A percentile compares a stretch with the other conserved stretches of the same genome.
phyloP scores from a whole-genome alignment of 2,329 filamentous ascomycete species.

The Nemania sp. region DNA sequence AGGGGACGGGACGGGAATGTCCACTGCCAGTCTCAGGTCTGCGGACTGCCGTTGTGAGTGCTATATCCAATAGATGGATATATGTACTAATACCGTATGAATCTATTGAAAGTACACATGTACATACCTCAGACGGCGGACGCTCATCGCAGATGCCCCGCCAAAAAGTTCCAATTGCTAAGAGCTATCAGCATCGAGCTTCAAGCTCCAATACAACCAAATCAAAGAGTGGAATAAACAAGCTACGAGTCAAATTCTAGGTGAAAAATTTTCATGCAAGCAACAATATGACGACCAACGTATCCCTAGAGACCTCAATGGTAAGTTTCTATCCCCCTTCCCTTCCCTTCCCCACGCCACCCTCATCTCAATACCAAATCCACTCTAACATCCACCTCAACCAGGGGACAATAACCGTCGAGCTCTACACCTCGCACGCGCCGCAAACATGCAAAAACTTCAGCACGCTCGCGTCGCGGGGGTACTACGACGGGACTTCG shows the following conservation, averaged over 20 bases:
- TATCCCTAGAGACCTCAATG: slow-evolving; percentile 85
- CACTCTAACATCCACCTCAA: slow-evolving; percentile 6
- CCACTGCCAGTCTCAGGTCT: no score
- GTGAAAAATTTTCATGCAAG: background rate
- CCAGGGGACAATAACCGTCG: slow-evolving; percentile 80
- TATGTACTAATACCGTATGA: background rate
- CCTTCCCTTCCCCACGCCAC: background rate
- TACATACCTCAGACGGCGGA: no score
- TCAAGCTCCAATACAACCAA: slow-evolving; percentile 1
- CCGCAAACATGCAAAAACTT: slow-evolving; percentile 92
- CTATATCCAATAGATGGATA: background rate
- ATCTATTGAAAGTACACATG: no score
- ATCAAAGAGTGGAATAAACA: background rate
- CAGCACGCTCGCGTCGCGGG: slow-evolving; percentile 72
- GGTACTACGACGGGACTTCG: slow-evolving; percentile 84
- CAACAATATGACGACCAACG: slow-evolving; percentile 69
- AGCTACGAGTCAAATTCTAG: background rate
- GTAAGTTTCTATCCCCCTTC: slow-evolving; percentile 50
- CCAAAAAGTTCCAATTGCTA: slow-evolving; percentile 20
- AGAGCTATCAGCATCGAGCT: slow-evolving; percentile 1
- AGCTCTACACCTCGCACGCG: slow-evolving; percentile 88
- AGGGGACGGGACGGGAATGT: no score
- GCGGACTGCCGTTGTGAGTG: no score
- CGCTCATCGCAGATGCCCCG: slow-evolving; percentile 24
- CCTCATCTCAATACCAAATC: no score